These are phyloP conservation scores for Cinnamomum micranthum DNA, from an alignment of 164 flowering plant species.

Conservation along the genomic window DNA sequence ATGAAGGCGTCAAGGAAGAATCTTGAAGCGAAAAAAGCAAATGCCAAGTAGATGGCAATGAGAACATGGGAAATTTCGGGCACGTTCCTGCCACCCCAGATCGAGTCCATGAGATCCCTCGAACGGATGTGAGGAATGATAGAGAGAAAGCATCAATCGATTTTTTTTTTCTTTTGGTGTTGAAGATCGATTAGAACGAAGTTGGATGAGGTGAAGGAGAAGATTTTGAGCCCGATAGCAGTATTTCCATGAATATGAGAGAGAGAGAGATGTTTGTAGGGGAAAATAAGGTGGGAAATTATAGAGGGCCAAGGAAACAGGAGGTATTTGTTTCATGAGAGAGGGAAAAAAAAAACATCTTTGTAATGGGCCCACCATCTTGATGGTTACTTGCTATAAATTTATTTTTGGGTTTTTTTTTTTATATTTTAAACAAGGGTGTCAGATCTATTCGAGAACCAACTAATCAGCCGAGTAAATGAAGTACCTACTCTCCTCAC, in stretches of 20 bases:
- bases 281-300: background rate
- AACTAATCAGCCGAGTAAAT: too few relatives aligned
- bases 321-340: background rate
- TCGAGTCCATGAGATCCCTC: slow-evolving; percentile 37
- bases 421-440: too few relatives aligned
- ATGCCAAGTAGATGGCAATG: slow-evolving; percentile 47
- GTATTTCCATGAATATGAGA: background rate
- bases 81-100: slow-evolving; percentile 27
- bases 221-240: background rate
- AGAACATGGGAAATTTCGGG: slow-evolving; percentile 36
- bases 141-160: slow-evolving; percentile 9
- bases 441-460: too few relatives aligned
- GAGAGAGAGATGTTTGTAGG: background rate
- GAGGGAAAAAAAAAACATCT: too few relatives aligned
- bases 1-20: slow-evolving; percentile 58
- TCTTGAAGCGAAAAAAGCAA: slow-evolving; percentile 45
- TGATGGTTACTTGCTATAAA: too few relatives aligned
- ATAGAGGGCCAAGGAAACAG: background rate
- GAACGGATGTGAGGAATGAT: background rate
- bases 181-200: too few relatives aligned
- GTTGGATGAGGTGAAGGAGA: background rate
- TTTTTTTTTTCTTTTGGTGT: too few relatives aligned
- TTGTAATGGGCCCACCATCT: too few relatives aligned
- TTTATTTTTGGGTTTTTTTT: too few relatives aligned
- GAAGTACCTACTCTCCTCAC: too few relatives aligned